A percentile compares a stretch with the other conserved stretches of the same genome.
These are phyloP conservation scores for Brasilioporus rufonigricans DNA, from an alignment of 768 basidiomycete genomes.

Conservation along the genomic window DNA sequence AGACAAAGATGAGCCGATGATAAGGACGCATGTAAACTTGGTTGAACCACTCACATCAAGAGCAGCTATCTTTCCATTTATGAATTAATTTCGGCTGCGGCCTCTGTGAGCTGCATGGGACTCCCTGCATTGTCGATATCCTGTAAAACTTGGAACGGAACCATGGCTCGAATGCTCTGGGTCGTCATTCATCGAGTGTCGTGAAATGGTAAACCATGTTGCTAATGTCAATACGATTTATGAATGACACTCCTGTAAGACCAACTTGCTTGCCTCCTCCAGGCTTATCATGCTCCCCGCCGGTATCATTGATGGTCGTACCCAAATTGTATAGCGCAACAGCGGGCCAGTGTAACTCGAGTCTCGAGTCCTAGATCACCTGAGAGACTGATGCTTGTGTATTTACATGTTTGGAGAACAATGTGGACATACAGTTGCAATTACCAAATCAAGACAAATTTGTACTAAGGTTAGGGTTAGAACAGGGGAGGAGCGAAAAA, in stretches of 20 bases:
- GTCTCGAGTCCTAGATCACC: conserved; percentile 73
- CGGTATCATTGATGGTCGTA: conserved; percentile 77
- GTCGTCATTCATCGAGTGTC: conserved; percentile 61
- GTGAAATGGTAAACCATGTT: conserved; percentile 70
- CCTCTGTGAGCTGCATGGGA: conserved; percentile 78
- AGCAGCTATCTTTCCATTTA: conserved; percentile 84
- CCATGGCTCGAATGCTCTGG: conserved; percentile 57
- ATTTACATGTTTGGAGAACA: neutral
- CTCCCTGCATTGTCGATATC: conserved; percentile 81
- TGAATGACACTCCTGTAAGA: conserved; percentile 37
- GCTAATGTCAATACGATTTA: conserved; percentile 35
- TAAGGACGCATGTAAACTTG: neutral
- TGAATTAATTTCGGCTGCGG: conserved; percentile 87
- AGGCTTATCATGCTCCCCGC: conserved; percentile 77
- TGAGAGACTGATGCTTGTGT: conserved; percentile 32
- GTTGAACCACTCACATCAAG: conserved; percentile 51
- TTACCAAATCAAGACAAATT: conserved; percentile 1
- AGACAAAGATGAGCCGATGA: conserved; percentile 43
- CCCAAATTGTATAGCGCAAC: conserved; percentile 78
- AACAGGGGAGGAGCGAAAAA: neutral
- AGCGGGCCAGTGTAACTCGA: conserved; percentile 68
- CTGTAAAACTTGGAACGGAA: conserved; percentile 72
- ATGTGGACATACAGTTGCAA: conserved; percentile 13
- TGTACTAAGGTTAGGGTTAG: conserved; percentile 32
- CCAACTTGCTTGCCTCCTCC: conserved; percentile 82